Base-by-base conservation (phyloP, 192 early-diverging fungal genomes). In the Chytriomyces hyalinus region DNA sequence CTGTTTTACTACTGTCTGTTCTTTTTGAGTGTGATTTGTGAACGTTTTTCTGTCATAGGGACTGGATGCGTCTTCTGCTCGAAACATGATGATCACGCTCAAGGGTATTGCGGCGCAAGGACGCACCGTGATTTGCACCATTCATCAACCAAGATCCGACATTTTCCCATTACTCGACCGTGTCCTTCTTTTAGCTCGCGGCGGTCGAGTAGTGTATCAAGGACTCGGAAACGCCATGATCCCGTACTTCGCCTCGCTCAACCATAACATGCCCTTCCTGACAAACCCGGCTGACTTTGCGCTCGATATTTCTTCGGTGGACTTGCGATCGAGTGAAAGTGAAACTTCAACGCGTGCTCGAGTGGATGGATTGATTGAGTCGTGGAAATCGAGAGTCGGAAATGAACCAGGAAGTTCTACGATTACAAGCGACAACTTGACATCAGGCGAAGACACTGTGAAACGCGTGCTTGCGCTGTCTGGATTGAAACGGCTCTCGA, bases 141-240 rank as follows among this genome's bases (percentile, higher is more conserved):
- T 94, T 64, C 93, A 95, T 71, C 94, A 95, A 78, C 94, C 94
- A 36, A 87, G 88, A 65, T 91, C 91, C 3, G 90, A 94, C 67
- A 88, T 94, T 69, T 92, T 94, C 82, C 84, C 86, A 26, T 83
- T 91, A 17, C 92, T 94, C 74, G 93, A 94, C 83, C 75, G 57
- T 59, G 65, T 80, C 49, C 11, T 70, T 22, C 67, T 76, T 4
- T 49, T 80, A 5, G 73, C 72, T n/a, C 79, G 79, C n/a, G 80
- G 76, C 49, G 81, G 81, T 51, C 78, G 82, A 10, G 73, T 82
- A 4, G 82, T 78, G 3, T 86, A 76, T 49, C 80, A 83, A 62
- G 85, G 85, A 15, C 67, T 78, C 1, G 76, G 65, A 4, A n/a
- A 7, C 10, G 13, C 51, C 22, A 73, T 81, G 48, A 49, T 86